These are phyloP conservation scores for Mortierella sp. DNA, from an alignment of 371 early-diverging fungal species.

Conservation along the genomic window DNA sequence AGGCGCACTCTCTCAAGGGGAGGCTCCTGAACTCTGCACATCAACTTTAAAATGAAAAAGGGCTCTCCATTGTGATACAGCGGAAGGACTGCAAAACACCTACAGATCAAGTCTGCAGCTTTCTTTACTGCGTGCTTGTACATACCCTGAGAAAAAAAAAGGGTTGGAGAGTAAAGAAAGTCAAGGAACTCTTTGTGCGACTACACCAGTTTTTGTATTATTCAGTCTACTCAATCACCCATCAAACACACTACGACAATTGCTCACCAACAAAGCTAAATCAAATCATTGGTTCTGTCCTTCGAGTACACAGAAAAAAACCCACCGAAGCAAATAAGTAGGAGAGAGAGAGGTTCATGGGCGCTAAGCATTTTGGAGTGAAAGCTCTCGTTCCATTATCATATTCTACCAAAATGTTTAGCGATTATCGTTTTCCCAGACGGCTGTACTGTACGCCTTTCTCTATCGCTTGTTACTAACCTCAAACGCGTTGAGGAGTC, in stretches of 20 bases:
- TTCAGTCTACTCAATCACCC: constrained; percentile 12
- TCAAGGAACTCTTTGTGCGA: constrained; percentile 16
- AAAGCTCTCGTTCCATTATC: background rate
- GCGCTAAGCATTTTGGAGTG: too few species aligned
- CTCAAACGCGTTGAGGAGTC: background rate
- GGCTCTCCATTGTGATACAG: background rate
- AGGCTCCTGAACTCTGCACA: too few species aligned
- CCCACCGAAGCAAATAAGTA: too few species aligned
- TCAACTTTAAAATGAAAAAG: too few species aligned
- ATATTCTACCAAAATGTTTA: background rate
- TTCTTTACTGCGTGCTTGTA: background rate
- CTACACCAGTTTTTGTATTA: constrained; percentile 39
- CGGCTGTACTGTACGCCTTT: background rate
- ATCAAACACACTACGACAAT: background rate
- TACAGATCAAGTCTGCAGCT: too few species aligned
- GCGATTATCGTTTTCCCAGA: background rate
- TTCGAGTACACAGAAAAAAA: background rate
- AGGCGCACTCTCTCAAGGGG: too few species aligned
- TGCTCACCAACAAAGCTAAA: background rate
- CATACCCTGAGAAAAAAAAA: constrained; percentile 17
- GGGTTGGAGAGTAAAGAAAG: constrained; percentile 9
- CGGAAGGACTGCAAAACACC: background rate
- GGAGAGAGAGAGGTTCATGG: too few species aligned
- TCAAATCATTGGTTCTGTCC: background rate
- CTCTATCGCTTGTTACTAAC: background rate